Evolutionary conservation across 768 basidiomycete genomes (phyloP).

Genomic region (Rubroboletus satanas): DNA sequence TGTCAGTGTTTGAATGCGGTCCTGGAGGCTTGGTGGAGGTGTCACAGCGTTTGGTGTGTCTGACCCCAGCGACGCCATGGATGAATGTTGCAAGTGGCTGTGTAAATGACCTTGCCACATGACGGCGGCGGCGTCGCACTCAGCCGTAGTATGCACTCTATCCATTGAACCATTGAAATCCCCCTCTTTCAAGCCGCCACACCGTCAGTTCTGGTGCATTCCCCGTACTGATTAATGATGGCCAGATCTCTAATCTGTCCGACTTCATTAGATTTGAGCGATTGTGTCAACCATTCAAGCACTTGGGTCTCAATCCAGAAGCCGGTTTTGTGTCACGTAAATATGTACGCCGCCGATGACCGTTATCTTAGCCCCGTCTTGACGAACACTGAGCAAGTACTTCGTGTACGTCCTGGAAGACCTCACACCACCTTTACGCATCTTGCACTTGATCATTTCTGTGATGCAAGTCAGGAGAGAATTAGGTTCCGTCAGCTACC

Average conservation of each 20-base stretch:
- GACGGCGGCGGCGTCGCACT: no score
- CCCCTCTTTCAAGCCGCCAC: no score
- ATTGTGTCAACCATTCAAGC: background rate
- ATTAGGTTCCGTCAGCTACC: constrained; percentile 6
- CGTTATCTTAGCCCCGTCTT: constrained; percentile 15
- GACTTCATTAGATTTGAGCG: background rate
- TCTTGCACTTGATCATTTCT: constrained; percentile 7
- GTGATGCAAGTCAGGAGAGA: constrained; percentile 13
- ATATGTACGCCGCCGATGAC: constrained; percentile 1
- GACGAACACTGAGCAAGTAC: background rate
- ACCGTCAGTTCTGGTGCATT: no score
- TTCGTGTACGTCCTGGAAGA: background rate
- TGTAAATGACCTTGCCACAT: constrained; percentile 3
- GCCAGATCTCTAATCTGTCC: no score
- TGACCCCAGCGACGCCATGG: constrained; percentile 6
- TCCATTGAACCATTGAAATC: no score
- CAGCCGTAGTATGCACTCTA: no score
- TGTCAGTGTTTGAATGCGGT: constrained; percentile 44
- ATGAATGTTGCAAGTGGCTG: constrained; percentile 14
- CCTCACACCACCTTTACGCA: constrained; percentile 16
- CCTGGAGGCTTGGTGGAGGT: constrained; percentile 31
- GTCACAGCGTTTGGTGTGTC: constrained; percentile 1
- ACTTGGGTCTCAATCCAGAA: no score
- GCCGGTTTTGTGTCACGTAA: background rate
- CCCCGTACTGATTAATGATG: no score